Base-by-base conservation (phyloP, 1,284 basidiomycete species). In the Microbotryum silenes-acaulis region DNA sequence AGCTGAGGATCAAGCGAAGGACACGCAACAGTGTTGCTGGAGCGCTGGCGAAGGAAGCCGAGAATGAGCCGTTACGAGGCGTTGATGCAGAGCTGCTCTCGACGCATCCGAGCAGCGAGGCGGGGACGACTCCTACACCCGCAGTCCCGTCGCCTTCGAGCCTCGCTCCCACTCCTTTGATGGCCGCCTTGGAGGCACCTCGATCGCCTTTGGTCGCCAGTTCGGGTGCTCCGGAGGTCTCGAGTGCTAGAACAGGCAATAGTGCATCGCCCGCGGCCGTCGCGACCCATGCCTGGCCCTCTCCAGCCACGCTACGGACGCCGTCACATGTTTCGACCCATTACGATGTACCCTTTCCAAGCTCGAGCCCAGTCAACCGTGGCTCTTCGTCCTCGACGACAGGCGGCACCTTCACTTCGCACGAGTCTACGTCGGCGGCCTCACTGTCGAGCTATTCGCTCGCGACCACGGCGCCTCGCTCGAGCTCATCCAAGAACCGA, bases 341-440 rank as follows among this genome's bases (percentile, higher is more conserved):
- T 45, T 23, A 57, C 51, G 60, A 66, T 12, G 47, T 59, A 6
- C 54, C 66, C 21, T 53, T 62, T 59, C 47, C 62, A 31, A 8
- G 49, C 23, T 20, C 56, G 52, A 52, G 25, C 33, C 52, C 70
- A 1, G 62, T 56, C 31, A 93, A 94, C 76, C 86, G 90, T 57
- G 87, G 87, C 61, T 94, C 91, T 16, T 84, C 86, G 25, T 91
- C 89, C 4, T 93, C 91, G 2, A 88, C 90, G 29, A 49, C 64
- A 85, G 12, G 85, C 84, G 63, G 86, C 25, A 72, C 66, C 14
- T 81, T 81, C 8, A 87, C 85, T 69, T 91, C 89, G 57, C 82
- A 87, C 65, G 89, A 91, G 75, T 91, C 88, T 4, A 84, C 85
- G 10, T 86, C 86, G 1, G 89, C 87, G 7, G 89, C 85, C 72